A percentile compares a stretch with the other conserved stretches of the same genome.
phyloP scores from a whole-genome alignment of 768 basidiomycete genomes.

The Rhizopogon vinicolor region DNA sequence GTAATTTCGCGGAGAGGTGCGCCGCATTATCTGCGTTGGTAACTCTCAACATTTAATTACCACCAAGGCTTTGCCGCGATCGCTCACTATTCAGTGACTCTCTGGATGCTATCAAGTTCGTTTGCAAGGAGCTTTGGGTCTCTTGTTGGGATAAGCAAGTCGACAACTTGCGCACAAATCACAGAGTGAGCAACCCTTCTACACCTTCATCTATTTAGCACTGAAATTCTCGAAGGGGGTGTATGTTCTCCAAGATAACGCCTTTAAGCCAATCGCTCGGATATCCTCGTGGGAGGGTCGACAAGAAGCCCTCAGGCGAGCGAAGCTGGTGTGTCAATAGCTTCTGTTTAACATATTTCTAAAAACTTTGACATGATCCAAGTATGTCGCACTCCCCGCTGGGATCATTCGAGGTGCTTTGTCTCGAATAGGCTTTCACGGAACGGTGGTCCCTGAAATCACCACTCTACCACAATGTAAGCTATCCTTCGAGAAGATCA shows the following conservation, averaged over 20 bases:
- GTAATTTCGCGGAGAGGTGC: conserved; percentile 82
- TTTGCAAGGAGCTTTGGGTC: conserved; percentile 95
- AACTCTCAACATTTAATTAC: not conserved
- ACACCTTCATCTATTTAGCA: not conserved
- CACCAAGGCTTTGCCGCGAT: conserved; percentile 66
- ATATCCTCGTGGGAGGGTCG: conserved; percentile 80
- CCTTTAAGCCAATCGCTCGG: conserved; percentile 80
- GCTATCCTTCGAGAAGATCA: conserved; percentile 10
- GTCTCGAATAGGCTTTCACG: conserved; percentile 69
- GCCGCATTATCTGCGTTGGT: conserved; percentile 12
- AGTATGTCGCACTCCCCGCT: conserved; percentile 81
- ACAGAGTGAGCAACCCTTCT: conserved; percentile 55
- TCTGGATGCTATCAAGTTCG: conserved; percentile 88
- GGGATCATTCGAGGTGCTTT: conserved; percentile 86
- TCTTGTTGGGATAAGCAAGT: conserved; percentile 94
- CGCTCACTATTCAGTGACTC: conserved; percentile 75
- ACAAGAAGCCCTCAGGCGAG: conserved; percentile 64
- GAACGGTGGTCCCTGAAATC: conserved; percentile 74
- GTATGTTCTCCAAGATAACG: conserved; percentile 89
- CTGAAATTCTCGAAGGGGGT: conserved; percentile 55
- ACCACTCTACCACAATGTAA: conserved; percentile 82
- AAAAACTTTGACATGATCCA: conserved; percentile 1
- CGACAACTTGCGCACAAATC: conserved; percentile 93
- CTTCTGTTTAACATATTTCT: not conserved
- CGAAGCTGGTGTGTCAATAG: conserved; percentile 55